Conservation (phyloP, 2,329 filamentous ascomycete genomes). For the Clarireedia homoeocarpa region DNA sequence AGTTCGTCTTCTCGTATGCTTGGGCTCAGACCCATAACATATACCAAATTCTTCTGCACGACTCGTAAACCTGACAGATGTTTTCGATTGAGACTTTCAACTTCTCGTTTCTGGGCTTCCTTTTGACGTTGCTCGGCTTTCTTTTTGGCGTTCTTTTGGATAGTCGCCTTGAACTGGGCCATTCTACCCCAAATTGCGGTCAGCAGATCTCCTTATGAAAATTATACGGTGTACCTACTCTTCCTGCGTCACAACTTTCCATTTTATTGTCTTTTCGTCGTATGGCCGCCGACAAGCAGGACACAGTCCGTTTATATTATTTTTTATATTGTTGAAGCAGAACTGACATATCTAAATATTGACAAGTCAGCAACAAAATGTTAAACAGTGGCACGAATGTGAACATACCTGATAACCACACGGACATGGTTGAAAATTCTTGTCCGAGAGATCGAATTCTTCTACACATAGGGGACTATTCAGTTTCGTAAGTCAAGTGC, state of each 20-base stretch:
- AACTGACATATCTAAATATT: slow-evolving; percentile 85
- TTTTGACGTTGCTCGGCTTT: slow-evolving; percentile 81
- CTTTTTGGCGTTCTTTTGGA: slow-evolving; percentile 88
- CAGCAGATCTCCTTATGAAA: slow-evolving; percentile 4
- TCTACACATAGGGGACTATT: slow-evolving; percentile 92
- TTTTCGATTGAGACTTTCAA: slow-evolving; percentile 90
- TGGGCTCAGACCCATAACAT: slow-evolving; percentile 90
- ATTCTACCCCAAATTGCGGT: slow-evolving; percentile 41
- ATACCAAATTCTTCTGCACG: slow-evolving; percentile 97
- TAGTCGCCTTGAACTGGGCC: slow-evolving; percentile 67
- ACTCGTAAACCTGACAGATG: slow-evolving; percentile 92
- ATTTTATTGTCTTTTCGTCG: slow-evolving; percentile 94
- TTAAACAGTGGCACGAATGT: neutral
- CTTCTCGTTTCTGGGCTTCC: slow-evolving; percentile 91
- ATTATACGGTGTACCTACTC: slow-evolving; percentile 55
- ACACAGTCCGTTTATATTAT: slow-evolving; percentile 93
- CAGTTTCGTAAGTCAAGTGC: slow-evolving; percentile 21
- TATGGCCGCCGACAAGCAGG: slow-evolving; percentile 95
- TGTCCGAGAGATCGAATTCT: slow-evolving; percentile 96
- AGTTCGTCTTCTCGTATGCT: slow-evolving; percentile 88
- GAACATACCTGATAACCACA: slow-evolving; percentile 87
- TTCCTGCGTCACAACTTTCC: slow-evolving; percentile 89
- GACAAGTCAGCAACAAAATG: slow-evolving; percentile 7
- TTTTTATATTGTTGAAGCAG: slow-evolving; percentile 99
- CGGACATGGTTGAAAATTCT: slow-evolving; percentile 93